Evolutionary conservation across 805 yeast species (phyloP).

Genomic region (Geotrichum ghanense): DNA sequence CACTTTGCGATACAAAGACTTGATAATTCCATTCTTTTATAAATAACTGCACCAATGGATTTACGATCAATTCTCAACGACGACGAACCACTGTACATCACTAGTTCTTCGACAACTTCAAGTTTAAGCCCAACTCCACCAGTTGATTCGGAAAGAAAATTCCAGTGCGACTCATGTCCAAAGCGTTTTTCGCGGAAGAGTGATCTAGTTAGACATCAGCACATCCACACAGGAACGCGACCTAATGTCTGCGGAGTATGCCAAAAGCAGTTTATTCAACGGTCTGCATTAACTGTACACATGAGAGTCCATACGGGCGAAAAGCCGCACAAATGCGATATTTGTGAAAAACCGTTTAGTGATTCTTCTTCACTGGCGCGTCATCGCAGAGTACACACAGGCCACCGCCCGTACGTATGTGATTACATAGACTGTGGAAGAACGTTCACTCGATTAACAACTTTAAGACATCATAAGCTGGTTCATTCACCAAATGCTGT

Average conservation of each 20-base stretch:
- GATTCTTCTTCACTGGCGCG: slow-evolving; percentile 49
- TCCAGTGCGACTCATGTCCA: no score
- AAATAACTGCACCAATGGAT: no score
- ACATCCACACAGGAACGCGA: slow-evolving; percentile 40
- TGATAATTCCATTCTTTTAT: no score
- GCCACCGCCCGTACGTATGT: slow-evolving; percentile 67
- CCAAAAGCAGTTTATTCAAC: slow-evolving; percentile 67
- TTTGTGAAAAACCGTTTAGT: slow-evolving; percentile 26
- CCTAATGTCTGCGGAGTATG: slow-evolving; percentile 43
- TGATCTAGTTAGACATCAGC: slow-evolving; percentile 70
- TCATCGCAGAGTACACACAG: slow-evolving; percentile 74
- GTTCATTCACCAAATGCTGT: no score
- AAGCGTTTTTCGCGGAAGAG: slow-evolving; percentile 64
- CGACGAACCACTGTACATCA: no score
- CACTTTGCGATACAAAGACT: no score
- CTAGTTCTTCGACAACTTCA: no score
- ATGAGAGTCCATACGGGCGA: slow-evolving; percentile 74
- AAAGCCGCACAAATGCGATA: slow-evolving; percentile 51
- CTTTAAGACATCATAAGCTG: no score
- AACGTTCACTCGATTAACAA: slow-evolving; percentile 60
- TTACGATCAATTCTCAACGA: no score
- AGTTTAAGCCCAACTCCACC: no score
- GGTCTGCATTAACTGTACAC: slow-evolving; percentile 74
- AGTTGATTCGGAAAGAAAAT: no score
- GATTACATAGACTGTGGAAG: slow-evolving; percentile 59